phyloP scores from a whole-genome alignment of 768 basidiomycete species.

The Boletus reticuloceps region DNA sequence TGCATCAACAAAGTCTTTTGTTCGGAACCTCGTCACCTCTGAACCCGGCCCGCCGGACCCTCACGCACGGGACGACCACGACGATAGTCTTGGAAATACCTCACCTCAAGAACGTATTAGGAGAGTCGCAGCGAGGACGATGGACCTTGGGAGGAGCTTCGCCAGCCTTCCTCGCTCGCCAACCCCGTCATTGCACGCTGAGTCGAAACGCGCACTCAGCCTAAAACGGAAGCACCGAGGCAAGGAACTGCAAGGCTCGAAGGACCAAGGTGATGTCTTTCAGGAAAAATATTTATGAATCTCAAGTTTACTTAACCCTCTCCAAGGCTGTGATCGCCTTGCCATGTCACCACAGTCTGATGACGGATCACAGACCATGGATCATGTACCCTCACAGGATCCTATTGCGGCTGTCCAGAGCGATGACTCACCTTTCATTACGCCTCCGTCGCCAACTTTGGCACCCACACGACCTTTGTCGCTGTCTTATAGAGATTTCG shows the following conservation, averaged over 20 bases:
- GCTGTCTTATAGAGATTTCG: constrained; percentile 59
- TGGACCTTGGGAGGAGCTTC: constrained; percentile 62
- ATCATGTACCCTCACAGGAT: constrained; percentile 2
- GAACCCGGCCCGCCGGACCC: constrained; percentile 34
- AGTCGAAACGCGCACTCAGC: constrained; percentile 54
- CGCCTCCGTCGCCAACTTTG: constrained; percentile 65
- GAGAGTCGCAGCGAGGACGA: constrained; percentile 55
- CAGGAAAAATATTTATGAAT: constrained; percentile 18
- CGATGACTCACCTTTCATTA: constrained; percentile 68
- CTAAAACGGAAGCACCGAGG: constrained; percentile 51
- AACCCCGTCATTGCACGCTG: constrained; percentile 28
- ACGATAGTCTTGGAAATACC: constrained; percentile 26
- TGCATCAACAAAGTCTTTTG: constrained; percentile 21
- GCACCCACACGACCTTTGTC: constrained; percentile 43
- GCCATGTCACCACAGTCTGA: constrained; percentile 24
- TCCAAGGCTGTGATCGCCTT: constrained; percentile 11
- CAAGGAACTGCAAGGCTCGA: constrained; percentile 33
- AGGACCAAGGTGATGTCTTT: constrained; percentile 31
- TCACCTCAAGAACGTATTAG: constrained; percentile 47
- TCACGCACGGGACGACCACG: constrained; percentile 29
- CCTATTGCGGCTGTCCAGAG: constrained; percentile 17
- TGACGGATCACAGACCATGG: constrained; percentile 5
- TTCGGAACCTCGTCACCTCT: constrained; percentile 17
- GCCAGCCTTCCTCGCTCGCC: constrained; percentile 38
- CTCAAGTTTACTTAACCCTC: constrained; percentile 7